phyloP scores from a whole-genome alignment of 495 filamentous ascomycete species.

The Penicillium turbatum region DNA sequence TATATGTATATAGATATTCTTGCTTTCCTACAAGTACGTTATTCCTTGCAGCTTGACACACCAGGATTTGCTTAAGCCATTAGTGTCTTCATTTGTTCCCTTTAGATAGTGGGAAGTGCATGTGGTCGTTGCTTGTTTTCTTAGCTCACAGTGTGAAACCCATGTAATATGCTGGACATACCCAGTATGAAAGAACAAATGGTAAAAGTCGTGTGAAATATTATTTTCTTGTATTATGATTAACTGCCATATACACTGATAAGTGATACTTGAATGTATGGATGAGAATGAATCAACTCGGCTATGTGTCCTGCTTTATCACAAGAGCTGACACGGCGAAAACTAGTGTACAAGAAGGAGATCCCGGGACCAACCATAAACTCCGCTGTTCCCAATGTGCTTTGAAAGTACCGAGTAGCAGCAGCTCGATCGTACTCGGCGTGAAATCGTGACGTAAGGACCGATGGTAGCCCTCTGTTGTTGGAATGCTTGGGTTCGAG shows the following conservation, averaged over 20 bases:
- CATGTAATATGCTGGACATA: no score
- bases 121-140: no score
- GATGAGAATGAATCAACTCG: slow-evolving; percentile 2
- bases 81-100: no score
- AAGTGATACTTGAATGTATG: slow-evolving; percentile 15
- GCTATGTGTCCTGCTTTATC: not conserved
- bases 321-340: slow-evolving; percentile 1
- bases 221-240: slow-evolving; percentile 31
- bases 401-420: not conserved
- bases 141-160: no score
- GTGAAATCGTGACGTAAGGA: slow-evolving; percentile 25
- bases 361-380: slow-evolving; percentile 16
- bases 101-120: no score
- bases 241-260: slow-evolving; percentile 34
- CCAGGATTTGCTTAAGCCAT: no score
- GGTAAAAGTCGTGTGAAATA: not conserved
- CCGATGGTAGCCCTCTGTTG: not conserved
- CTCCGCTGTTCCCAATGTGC: slow-evolving; percentile 15
- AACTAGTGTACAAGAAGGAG: slow-evolving; percentile 21
- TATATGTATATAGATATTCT: no score
- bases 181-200: no score
- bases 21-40: no score
- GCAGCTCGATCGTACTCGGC: slow-evolving; percentile 9
- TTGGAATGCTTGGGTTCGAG: not conserved
- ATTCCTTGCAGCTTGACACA: no score